Base-by-base conservation (phyloP, 169 alveolate species). In the Plasmodium billcollinsi region DNA sequence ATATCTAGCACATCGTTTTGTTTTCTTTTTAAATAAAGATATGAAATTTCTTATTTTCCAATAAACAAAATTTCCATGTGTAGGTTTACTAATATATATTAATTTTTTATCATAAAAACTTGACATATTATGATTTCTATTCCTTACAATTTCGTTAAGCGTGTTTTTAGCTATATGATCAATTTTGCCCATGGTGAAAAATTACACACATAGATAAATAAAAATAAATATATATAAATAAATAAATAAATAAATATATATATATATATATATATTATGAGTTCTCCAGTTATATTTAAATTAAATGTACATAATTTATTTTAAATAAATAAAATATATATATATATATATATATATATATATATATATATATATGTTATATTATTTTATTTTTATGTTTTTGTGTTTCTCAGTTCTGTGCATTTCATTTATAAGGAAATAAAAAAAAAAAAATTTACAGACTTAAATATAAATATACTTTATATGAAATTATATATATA, bases 21-120 rank as follows among this genome's bases (percentile, higher is more conserved):
- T 74, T 33, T 83, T 89, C 62, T 65, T 74, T 67, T 83, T 29
- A 18, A 88, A 21, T 20, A 88, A 74, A 56, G 92, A 72, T 49
- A 83, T 78, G 21, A 88, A 43, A 74, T 90, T 89, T 26, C 93
- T 47, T 33, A 74, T 80, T 14, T 86, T 86, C 96, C 96, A 94
- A 83, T 94, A 94, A 20, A 94, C 26, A 12, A 92, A 78, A 74
- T 95, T 92, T 18, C 96, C 96, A 61, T 95, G 95, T 4, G 88
- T 61, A 15, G 96, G 96, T 62, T 93, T 89, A 58, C 72, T 65
- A 65, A 86, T 43, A 71, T 80, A 80, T 18, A 80, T 80, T 80
- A 80, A 69, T 80, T 80, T 80, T 49, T 54, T 80, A 24, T 65
- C 73, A 47, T 43, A 12, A 9, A 15, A 26, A 21, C 66, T 54